Conservation (phyloP, 2,329 filamentous ascomycete species). For the Cytospora chrysosperma region DNA sequence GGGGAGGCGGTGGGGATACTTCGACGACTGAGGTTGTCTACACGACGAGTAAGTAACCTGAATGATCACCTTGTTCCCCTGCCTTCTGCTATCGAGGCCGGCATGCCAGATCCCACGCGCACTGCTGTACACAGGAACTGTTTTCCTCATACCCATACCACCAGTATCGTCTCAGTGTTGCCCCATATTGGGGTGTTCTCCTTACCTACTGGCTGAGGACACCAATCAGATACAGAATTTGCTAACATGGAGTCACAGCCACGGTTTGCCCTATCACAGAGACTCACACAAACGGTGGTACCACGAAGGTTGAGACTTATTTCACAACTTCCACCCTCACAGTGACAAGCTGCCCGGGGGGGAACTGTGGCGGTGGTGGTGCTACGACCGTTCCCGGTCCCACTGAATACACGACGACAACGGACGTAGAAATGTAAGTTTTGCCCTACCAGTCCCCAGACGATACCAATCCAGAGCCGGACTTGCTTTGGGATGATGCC, state of each 20-base stretch:
- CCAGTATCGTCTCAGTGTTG: neutral
- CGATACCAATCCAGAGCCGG: neutral
- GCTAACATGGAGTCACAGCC: slow-evolving; percentile 40
- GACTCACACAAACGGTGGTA: slow-evolving; percentile 40
- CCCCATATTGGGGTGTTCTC: neutral
- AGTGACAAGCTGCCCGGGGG: slow-evolving; percentile 38
- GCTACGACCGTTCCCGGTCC: slow-evolving; percentile 39
- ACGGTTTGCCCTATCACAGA: slow-evolving; percentile 47
- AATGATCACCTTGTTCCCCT: neutral
- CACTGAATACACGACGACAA: slow-evolving; percentile 34
- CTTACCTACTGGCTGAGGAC: too few relatives aligned
- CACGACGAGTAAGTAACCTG: slow-evolving; percentile 20
- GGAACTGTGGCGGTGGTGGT: slow-evolving; percentile 36
- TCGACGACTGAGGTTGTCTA: slow-evolving; percentile 27
- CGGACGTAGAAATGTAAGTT: slow-evolving; percentile 29
- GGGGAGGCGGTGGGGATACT: slow-evolving; percentile 19
- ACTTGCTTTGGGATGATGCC: too few relatives aligned
- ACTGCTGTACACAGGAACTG: neutral
- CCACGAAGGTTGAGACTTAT: slow-evolving; percentile 43
- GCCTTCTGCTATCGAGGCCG: too few relatives aligned
- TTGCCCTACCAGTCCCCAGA: too few relatives aligned
- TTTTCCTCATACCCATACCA: neutral
- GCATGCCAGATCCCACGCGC: neutral
- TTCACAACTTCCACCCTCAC: slow-evolving; percentile 45
- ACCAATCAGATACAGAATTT: neutral